Base-by-base conservation (phyloP, 2,329 filamentous ascomycete species). In the Fusarium siculi region DNA sequence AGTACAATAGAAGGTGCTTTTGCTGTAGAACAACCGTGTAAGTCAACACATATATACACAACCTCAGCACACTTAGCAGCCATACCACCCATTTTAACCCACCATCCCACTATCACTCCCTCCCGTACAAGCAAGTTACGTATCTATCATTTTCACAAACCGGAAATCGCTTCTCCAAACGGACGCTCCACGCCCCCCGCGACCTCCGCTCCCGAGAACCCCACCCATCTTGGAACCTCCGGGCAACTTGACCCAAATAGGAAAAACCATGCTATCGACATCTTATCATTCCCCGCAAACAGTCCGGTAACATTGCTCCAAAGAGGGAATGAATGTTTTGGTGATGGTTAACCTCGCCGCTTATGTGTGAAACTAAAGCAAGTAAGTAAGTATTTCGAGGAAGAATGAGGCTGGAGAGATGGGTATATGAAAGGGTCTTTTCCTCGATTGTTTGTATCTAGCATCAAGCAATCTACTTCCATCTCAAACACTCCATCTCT, bases 231-330 rank as follows among this genome's bases (percentile, higher is more conserved):
- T 49, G 23, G 16, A 14, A 9, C 11, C 9, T 43, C 56, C 68
- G 72, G 71, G 19, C 56, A 69, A 50, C 63, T 66, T 74, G 56
- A 49, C 72, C 72, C 47, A 50, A 61, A 74, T 74, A 74, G 72
- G 72, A 39, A 74, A 74, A 69, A 49, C 37, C 36, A 72, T 49
- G 60, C 72, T 73, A 73, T 73, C 71, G 32, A 10, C 16, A 36
- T 36, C 10, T 65, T 69, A 58, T 70, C 66, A 42, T 25, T 54
- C 63, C 63, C 50, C 66, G 60, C 55, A 46, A 36, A 52, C 15
- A 32, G 32, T 16, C 23, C 67, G 71, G 68, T 9, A 64, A 68
- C 69, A 63, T 72, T 72, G 56, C 37, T 72, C 72, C 52, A 66
- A 74, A 74, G 71, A 55, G 71, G 64, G 55, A 61, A 66, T 59